Conservation (phyloP, 108 stramenopile genomes). For the Skeletonema potamos region DNA sequence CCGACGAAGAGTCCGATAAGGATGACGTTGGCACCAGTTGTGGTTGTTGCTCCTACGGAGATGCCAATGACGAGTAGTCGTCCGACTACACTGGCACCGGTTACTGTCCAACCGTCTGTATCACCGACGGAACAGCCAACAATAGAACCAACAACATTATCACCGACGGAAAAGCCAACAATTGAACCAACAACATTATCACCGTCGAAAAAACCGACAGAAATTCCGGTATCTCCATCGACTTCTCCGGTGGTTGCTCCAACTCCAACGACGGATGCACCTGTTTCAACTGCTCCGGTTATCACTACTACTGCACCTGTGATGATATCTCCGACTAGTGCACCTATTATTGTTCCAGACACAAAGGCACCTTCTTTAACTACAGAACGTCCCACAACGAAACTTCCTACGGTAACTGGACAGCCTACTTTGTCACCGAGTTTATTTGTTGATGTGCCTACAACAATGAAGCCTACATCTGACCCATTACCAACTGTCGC, state of each 20-base stretch:
- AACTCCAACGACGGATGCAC: slow-evolving; percentile 6
- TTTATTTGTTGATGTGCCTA: not conserved
- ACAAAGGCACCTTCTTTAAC: not conserved
- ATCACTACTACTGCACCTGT: not conserved
- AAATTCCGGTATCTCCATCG: not conserved
- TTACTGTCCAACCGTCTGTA: not conserved
- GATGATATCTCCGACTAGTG: not conserved
- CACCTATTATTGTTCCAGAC: not conserved
- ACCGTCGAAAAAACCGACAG: not conserved
- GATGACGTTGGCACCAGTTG: not conserved
- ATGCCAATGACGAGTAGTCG: too few species aligned
- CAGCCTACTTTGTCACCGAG: not conserved
- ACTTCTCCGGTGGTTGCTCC: not conserved
- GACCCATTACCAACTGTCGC: not conserved
- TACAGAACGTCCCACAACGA: not conserved
- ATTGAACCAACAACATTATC: not conserved
- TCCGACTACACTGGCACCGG: too few species aligned
- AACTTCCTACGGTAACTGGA: slow-evolving; percentile 1
- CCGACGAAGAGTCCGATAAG: slow-evolving; percentile 7
- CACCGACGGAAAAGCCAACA: not conserved
- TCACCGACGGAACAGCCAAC: not conserved
- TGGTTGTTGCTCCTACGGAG: not conserved
- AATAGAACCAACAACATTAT: not conserved
- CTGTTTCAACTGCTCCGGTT: not conserved
- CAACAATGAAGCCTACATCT: not conserved